Conservation (phyloP, 2,329 filamentous ascomycete species). For the Rhexocercosporidium sp. region DNA sequence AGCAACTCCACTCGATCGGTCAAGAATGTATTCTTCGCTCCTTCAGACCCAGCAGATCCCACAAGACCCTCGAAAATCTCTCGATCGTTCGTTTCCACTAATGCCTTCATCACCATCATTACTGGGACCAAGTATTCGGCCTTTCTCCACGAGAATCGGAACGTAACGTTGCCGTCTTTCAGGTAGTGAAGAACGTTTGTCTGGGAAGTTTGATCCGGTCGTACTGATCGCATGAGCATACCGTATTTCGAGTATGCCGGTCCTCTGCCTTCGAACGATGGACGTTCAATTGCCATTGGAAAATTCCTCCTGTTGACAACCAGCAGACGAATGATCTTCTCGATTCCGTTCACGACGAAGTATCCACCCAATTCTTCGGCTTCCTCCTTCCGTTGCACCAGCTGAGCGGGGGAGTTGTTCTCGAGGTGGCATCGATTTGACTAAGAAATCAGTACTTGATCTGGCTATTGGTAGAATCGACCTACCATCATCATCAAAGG, state of each 20-base stretch:
- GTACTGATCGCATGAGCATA: constrained; percentile 88
- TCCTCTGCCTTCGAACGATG: constrained; percentile 88
- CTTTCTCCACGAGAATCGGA: constrained; percentile 97
- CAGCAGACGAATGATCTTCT: constrained; percentile 93
- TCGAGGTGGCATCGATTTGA: constrained; percentile 92
- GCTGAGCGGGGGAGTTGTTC: constrained; percentile 78
- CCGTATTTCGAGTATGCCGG: constrained; percentile 86
- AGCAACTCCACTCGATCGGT: constrained; percentile 93
- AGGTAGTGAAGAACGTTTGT: constrained; percentile 97
- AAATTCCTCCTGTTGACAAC: constrained; percentile 91
- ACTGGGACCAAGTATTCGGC: constrained; percentile 95
- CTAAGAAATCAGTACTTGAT: constrained; percentile 49
- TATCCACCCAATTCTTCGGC: constrained; percentile 96
- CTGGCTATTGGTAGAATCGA: background rate
- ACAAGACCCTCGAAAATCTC: constrained; percentile 96
- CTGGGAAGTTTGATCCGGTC: constrained; percentile 97
- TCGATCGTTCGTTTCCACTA: constrained; percentile 94
- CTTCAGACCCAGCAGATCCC: constrained; percentile 76
- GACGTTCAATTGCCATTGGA: constrained; percentile 90
- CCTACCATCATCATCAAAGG: constrained; percentile 90
- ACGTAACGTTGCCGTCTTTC: constrained; percentile 93
- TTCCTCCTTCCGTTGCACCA: constrained; percentile 91
- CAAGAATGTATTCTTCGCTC: constrained; percentile 86
- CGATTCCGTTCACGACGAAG: constrained; percentile 96
- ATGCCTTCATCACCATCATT: constrained; percentile 94